phyloP scores from a whole-genome alignment of 1,284 basidiomycete genomes.

The Fomitopsis betulina region DNA sequence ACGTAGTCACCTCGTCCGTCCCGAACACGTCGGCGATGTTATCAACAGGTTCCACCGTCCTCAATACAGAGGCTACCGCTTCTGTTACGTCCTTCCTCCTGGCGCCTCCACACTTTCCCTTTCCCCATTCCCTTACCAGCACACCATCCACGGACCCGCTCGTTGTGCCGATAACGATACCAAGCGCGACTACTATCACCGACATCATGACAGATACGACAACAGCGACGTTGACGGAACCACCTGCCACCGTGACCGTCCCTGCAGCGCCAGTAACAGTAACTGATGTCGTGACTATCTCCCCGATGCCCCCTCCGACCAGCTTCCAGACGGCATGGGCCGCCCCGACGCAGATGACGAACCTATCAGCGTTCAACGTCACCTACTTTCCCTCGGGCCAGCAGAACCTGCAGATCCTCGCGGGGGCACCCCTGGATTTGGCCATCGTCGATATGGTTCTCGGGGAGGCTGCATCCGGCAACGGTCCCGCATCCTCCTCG shows the following conservation, averaged over 20 bases:
- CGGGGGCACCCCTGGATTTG: constrained; percentile 38
- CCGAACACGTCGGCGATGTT: constrained; percentile 5
- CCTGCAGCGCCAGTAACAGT: constrained; percentile 29
- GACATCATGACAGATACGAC: constrained; percentile 11
- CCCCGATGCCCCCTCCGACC: constrained; percentile 15
- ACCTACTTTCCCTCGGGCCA: constrained; percentile 50
- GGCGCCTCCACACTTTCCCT: constrained; percentile 6
- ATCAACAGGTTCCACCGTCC: constrained; percentile 9
- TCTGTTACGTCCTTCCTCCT: constrained; percentile 4
- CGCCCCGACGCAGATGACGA: constrained; percentile 46
- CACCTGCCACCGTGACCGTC: constrained; percentile 31
- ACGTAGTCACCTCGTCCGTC: constrained; percentile 15
- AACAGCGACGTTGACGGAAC: constrained; percentile 26
- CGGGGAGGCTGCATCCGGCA: constrained; percentile 5
- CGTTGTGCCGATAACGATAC: constrained; percentile 1
- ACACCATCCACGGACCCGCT: constrained; percentile 4
- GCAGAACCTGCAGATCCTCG: constrained; percentile 55
- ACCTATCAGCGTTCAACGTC: constrained; percentile 59
- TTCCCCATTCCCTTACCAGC: background rate
- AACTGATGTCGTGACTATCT: constrained; percentile 24
- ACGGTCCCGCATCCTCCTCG: constrained; percentile 5
- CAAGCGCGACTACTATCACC: constrained; percentile 7
- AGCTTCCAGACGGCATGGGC: constrained; percentile 38
- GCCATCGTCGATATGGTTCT: constrained; percentile 8
- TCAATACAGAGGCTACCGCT: constrained; percentile 1